phyloP scores from a whole-genome alignment of 2,329 filamentous ascomycete species.

The Pestalotiopsis sp. region DNA sequence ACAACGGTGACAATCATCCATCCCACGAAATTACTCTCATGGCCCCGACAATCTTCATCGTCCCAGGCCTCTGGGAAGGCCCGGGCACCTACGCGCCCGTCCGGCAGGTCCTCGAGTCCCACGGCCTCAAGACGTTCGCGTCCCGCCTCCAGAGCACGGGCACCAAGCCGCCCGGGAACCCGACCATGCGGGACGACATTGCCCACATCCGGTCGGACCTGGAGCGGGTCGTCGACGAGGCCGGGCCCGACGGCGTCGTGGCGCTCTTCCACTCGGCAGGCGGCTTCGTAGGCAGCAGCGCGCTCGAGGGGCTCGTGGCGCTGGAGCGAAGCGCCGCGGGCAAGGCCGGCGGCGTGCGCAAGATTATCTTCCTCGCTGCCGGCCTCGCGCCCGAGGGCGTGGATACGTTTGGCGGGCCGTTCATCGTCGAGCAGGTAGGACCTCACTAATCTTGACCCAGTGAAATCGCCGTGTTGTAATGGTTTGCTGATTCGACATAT shows the following conservation, averaged over 20 bases:
- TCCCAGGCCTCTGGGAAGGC: slow-evolving; percentile 28
- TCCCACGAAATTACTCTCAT: not conserved
- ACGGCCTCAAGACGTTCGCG: slow-evolving; percentile 6
- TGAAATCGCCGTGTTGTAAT: too few relatives aligned
- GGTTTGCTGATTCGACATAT: too few relatives aligned
- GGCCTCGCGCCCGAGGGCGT: slow-evolving; percentile 18
- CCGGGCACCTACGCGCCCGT: slow-evolving; percentile 18
- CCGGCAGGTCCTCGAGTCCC: slow-evolving; percentile 8
- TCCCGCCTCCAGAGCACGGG: slow-evolving; percentile 22
- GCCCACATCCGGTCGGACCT: slow-evolving; percentile 18
- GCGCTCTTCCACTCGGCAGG: slow-evolving; percentile 23
- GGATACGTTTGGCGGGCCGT: slow-evolving; percentile 17
- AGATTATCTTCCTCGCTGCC: slow-evolving; percentile 22
- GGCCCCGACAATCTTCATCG: slow-evolving; percentile 21
- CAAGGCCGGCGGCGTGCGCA: slow-evolving; percentile 20
- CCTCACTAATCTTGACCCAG: too few relatives aligned
- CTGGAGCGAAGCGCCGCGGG: slow-evolving; percentile 8
- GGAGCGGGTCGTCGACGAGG: slow-evolving; percentile 15
- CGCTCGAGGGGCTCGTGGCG: slow-evolving; percentile 20
- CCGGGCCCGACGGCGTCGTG: slow-evolving; percentile 18
- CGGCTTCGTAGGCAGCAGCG: slow-evolving; percentile 22
- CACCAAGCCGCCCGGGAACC: slow-evolving; percentile 17
- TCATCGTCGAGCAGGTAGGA: slow-evolving; percentile 20
- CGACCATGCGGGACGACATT: slow-evolving; percentile 23
- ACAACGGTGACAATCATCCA: too few relatives aligned